phyloP scores from a whole-genome alignment of 306 rosid species.

The Cicer chorassanicum region DNA sequence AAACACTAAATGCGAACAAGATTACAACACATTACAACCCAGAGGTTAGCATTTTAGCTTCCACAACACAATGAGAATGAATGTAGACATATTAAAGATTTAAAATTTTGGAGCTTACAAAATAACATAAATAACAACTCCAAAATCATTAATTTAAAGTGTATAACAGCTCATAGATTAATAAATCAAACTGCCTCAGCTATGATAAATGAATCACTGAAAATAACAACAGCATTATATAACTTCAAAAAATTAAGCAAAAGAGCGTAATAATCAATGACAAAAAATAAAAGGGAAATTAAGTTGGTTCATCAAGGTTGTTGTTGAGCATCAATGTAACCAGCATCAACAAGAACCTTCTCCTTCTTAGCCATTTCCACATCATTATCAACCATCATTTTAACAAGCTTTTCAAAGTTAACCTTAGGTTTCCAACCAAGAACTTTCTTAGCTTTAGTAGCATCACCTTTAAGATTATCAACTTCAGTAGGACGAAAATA shows the following conservation, averaged over 20 bases:
- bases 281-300: not conserved
- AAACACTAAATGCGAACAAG: not conserved
- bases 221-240: slow-evolving; percentile 23
- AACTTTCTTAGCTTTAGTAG: slow-evolving; percentile 74
- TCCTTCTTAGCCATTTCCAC: slow-evolving; percentile 86
- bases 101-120: slow-evolving; percentile 36
- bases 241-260: not conserved
- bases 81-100: slow-evolving; percentile 3
- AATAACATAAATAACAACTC: slow-evolving; percentile 6
- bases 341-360: slow-evolving; percentile 99
- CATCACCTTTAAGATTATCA: slow-evolving; percentile 90
- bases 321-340: slow-evolving; percentile 97
- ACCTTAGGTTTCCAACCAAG: slow-evolving; percentile 97
- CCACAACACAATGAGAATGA: not conserved
- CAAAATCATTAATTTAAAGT: slow-evolving; percentile 27
- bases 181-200: slow-evolving; percentile 37
- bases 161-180: slow-evolving; percentile 29
- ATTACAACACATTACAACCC: slow-evolving; percentile 1
- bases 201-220: slow-evolving; percentile 25
- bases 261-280: not conserved
- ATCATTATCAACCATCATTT: slow-evolving; percentile 98
- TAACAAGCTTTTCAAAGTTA: slow-evolving; percentile 80
- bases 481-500: slow-evolving; percentile 91
- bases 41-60: not conserved
- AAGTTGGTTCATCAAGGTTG: slow-evolving; percentile 54